A percentile compares a stretch with the other conserved stretches of the same genome.
Conservation (phyloP, 176 grass and related monocot genomes). For the Zoysia pacifica region DNA sequence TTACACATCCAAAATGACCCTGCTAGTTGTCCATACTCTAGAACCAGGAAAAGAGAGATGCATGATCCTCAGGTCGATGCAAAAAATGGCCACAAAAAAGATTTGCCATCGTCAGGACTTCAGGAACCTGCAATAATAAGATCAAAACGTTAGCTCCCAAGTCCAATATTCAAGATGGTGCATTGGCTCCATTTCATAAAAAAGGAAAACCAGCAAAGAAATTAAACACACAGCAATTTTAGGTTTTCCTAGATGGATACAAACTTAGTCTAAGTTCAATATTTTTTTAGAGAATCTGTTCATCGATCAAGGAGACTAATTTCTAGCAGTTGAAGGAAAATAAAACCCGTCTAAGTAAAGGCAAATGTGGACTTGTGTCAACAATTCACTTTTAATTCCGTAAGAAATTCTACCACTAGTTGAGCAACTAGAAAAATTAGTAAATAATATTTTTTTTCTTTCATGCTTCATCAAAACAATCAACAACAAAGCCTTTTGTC, state of each 20-base stretch:
- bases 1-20: neutral
- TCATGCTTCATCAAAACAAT: neutral
- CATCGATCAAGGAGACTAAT: neutral
- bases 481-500: no score
- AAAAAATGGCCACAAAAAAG: neutral
- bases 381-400: neutral
- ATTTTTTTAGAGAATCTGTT: neutral
- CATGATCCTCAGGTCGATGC: neutral
- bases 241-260: neutral
- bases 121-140: neutral
- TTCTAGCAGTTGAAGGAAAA: constrained; percentile 13
- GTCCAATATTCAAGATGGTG: neutral
- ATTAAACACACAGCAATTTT: constrained; percentile 12
- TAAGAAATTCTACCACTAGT: neutral
- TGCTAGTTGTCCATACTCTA: neutral
- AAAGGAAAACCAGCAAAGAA: neutral
- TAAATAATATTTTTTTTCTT: neutral
- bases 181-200: neutral
- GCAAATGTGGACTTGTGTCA: neutral
- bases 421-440: neutral
- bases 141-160: neutral
- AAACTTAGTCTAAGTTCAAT: neutral
- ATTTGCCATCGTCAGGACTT: neutral
- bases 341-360: constrained; percentile 18
- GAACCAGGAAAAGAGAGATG: neutral